Base-by-base conservation (phyloP, 495 filamentous ascomycete species). In the Lophiostoma macrostomum region DNA sequence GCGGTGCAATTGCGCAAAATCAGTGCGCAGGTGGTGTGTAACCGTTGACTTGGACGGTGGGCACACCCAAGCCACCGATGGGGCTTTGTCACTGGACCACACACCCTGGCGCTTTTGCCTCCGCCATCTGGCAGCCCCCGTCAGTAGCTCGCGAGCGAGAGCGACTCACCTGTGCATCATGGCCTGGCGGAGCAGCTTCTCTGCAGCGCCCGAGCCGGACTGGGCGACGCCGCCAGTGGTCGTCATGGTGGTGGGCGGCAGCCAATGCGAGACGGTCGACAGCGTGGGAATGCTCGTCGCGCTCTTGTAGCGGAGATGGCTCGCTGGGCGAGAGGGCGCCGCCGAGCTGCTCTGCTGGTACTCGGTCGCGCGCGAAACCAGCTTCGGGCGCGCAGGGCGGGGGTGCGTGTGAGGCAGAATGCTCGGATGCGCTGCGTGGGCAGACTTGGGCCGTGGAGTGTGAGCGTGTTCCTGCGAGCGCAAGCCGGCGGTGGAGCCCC, bases 101-200 rank as follows among this genome's bases (percentile, higher is more conserved):
- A n/a, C n/a, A n/a, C n/a, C n/a, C n/a, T n/a, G n/a, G n/a, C 54
- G 54, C 40, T 31, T 31, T 39, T 25, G 32, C n/a, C 35, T 32
- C 24, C 22, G 42, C 41, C 24, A 29, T 30, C 25, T 11, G 39
- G 22, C 36, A 25, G 28, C 20, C 35, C 31, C 38, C 19, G 37
- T 53, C 43, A 20, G 29, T 38, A 41, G 14, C 22, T 31, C 16
- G 50, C 31, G 35, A 24, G 31, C 41, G 12, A n/a, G 19, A 24
- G 16, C 2, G 24, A 60, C 75, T 72, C 69, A 78, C 76, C 68
- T 74, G 34, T 74, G 75, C 45, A 71, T 53, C 63, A 73, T 71
- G 53, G 74, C 71, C 62, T 76, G 73, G 64, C 76, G 75, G 67
- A 76, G 56, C 63, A 80, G 74, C 58, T 79, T 76, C 27, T 75